These are phyloP conservation scores for Diaporthe sp. DNA, from an alignment of 2,329 filamentous ascomycete genomes.

Conservation along the genomic window DNA sequence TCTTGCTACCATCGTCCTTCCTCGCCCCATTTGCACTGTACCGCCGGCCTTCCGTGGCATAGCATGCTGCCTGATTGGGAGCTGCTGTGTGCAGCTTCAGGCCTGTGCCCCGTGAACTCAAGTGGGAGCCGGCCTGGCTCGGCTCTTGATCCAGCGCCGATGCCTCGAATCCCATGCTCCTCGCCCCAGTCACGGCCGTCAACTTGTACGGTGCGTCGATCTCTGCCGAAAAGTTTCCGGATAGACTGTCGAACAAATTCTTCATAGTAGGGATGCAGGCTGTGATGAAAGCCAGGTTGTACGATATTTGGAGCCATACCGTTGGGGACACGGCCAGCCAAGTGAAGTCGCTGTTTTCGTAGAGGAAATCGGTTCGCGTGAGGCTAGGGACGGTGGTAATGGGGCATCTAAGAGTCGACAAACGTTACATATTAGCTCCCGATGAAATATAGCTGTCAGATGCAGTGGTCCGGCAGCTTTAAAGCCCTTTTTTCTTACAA, in stretches of 20 bases:
- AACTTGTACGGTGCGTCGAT: background rate
- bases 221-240: background rate
- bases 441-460: background rate
- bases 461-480: background rate
- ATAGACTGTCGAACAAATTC: background rate
- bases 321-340: background rate
- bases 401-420: background rate
- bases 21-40: no score
- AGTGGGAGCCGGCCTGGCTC: background rate
- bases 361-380: background rate
- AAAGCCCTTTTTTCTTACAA: background rate
- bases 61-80: background rate
- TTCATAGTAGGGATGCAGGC: background rate
- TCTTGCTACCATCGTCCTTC: background rate
- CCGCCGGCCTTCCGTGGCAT: background rate
- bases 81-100: background rate
- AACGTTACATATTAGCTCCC: background rate
- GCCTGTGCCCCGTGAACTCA: rapidly evolving
- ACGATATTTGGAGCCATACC: background rate
- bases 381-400: background rate
- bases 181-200: background rate
- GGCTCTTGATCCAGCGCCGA: background rate
- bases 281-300: background rate
- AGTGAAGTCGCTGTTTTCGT: background rate
- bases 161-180: background rate